Evolutionary conservation across 2,329 filamentous ascomycete species (phyloP).

Genomic region (Sphaceloma murrayae): DNA sequence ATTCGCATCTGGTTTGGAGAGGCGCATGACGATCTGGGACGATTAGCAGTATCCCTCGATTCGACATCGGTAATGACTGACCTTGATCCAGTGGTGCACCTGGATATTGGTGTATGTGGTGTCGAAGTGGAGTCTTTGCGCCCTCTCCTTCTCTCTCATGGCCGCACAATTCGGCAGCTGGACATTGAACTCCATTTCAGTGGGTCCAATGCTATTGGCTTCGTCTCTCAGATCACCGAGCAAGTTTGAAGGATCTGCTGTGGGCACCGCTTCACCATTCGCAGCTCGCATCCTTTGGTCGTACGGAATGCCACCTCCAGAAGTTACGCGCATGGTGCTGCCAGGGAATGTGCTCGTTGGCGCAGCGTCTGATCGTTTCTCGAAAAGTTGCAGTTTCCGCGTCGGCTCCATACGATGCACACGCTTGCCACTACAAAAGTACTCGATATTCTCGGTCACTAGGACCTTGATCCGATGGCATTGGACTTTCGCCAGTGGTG

Average conservation of each 20-base stretch:
- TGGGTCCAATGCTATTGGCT: conserved; percentile 63
- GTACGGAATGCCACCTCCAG: conserved; percentile 70
- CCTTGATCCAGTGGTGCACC: conserved; percentile 95
- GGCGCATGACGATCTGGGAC: conserved; percentile 73
- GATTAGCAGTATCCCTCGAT: not conserved
- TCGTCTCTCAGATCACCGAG: conserved; percentile 72
- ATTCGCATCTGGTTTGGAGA: conserved; percentile 71
- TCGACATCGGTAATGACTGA: conserved; percentile 32
- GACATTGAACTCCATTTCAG: conserved; percentile 89
- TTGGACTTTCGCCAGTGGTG: conserved; percentile 84
- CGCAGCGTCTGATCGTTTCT: conserved; percentile 74
- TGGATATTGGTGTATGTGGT: conserved; percentile 91
- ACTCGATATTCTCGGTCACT: conserved; percentile 82
- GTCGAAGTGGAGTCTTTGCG: conserved; percentile 67
- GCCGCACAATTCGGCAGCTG: conserved; percentile 81
- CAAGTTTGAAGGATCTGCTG: conserved; percentile 55
- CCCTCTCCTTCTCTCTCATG: conserved; percentile 62
- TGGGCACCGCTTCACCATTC: conserved; percentile 45
- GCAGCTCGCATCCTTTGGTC: conserved; percentile 49
- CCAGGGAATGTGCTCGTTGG: conserved; percentile 63
- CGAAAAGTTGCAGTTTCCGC: conserved; percentile 75
- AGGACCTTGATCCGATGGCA: conserved; percentile 88
- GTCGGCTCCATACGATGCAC: conserved; percentile 78
- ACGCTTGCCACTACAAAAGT: conserved; percentile 76
- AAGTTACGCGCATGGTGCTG: conserved; percentile 65